Evolutionary conservation across 1,284 basidiomycete species (phyloP), one percentile per base, ranked within the genome.

Genomic region (Albatrellus sp.): DNA sequence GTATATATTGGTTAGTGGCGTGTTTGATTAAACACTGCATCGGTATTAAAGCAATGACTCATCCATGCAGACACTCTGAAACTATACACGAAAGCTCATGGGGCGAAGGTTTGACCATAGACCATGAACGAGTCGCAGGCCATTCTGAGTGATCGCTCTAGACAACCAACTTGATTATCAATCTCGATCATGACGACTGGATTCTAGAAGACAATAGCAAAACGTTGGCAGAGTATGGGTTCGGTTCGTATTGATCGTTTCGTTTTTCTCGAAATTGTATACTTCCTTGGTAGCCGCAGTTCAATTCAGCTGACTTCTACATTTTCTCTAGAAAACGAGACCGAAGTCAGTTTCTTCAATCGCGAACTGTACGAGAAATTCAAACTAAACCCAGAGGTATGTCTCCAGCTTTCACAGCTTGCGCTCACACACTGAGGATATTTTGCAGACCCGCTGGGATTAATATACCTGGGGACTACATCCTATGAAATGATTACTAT

Each of bases 91-190:
- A 80, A 82, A 55, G 94, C 94, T 1, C 94, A 98, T 58, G 91
- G 92, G 9, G 73, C 91, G 47, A 98, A 98, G 74, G 90, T 83
- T 42, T 33, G 53, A 40, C 34, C 13, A 24, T 36, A 19, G 33
- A 7, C 37, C 37, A 14, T 39, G 16, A 39, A 16, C 20, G 24
- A 24, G 24, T n/a, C 20, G 10, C 8, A 44, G 7, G 24, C 24
- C 24, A 24, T 24, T 24, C 24, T 24, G 24, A 24, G 24, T 24
- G 24, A 24, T 24, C 12, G 40, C 32, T 30, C 17, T 57, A 93
- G 90, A 92, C 91, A 0, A 86, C 83, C 28, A 94, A 96, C 65
- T 70, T 96, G 29, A 94, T 96, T 61, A 93, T 97, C 57, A 96
- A 97, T 62, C 72, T 96, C 46, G 90, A 94, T 58, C 75, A 92